Percentiles rank a stretch among this genome's conserved stretches.
These are phyloP conservation scores for Penicillium tannophilum DNA, from an alignment of 495 filamentous ascomycete genomes.

Conservation along the genomic window DNA sequence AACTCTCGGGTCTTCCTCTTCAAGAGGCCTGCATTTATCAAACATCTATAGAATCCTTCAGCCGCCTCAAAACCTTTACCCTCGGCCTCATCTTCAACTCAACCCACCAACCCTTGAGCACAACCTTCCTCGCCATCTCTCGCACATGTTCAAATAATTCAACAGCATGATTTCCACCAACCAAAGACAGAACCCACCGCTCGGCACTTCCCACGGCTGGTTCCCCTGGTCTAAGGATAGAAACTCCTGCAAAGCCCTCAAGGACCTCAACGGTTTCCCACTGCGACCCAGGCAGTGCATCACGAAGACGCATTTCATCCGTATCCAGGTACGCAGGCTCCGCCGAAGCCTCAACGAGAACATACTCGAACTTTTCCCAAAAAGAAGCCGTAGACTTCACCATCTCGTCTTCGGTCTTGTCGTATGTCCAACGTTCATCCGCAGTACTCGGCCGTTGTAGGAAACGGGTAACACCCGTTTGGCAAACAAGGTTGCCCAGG, in stretches of 20 bases:
- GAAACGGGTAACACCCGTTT: conserved; percentile 93
- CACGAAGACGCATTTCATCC: conserved; percentile 21
- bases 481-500: conserved; percentile 85
- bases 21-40: not conserved
- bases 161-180: conserved; percentile 28
- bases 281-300: conserved; percentile 25
- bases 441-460: conserved; percentile 44
- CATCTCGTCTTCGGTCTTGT: conserved; percentile 53
- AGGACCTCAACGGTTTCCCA: conserved; percentile 76
- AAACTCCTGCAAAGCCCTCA: conserved; percentile 70
- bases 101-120: conserved; percentile 46
- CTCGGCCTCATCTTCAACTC: conserved; percentile 45
- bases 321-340: conserved; percentile 33
- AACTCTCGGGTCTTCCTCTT: not conserved
- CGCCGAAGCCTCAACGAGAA: conserved; percentile 62
- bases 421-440: conserved; percentile 50
- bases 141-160: conserved; percentile 25
- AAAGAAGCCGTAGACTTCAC: conserved; percentile 63
- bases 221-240: conserved; percentile 59
- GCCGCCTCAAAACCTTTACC: conserved; percentile 37
- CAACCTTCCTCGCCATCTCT: conserved; percentile 21
- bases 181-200: conserved; percentile 25
- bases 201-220: conserved; percentile 34
- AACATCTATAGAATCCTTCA: conserved; percentile 5
- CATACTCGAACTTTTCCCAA: conserved; percentile 83